phyloP scores from a whole-genome alignment of 2,329 filamentous ascomycete species.

The Sclerotiophoma versabilis region DNA sequence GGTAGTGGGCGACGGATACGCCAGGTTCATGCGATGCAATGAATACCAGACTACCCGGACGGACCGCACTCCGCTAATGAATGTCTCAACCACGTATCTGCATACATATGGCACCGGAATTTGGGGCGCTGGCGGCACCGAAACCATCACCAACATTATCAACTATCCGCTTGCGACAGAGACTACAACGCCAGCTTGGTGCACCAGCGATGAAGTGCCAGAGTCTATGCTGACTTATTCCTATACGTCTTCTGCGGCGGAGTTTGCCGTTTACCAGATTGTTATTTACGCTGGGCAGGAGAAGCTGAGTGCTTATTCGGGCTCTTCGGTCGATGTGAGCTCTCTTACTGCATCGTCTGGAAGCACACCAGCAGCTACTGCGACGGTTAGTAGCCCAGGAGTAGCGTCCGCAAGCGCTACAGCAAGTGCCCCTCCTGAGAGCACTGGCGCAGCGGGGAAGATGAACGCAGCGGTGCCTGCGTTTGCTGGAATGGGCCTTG shows the following conservation, averaged over 20 bases:
- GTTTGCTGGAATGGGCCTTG: constrained; percentile 4
- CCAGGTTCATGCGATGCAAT: not conserved
- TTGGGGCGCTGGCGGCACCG: constrained; percentile 4
- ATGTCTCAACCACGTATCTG: not conserved
- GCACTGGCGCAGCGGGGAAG: constrained; percentile 7
- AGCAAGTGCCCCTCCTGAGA: not conserved
- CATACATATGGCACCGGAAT: constrained; percentile 14
- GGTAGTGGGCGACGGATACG: not conserved
- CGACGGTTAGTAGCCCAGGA: not conserved
- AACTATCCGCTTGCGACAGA: not conserved
- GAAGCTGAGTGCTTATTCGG: constrained; percentile 8
- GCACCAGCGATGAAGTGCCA: constrained; percentile 9
- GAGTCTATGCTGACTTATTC: not conserved
- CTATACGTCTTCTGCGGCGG: not conserved
- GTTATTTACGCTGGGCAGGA: constrained; percentile 13
- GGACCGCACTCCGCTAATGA: not conserved
- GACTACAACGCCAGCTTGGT: constrained; percentile 8
- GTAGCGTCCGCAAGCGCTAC: not conserved
- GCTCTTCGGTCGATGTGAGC: not conserved
- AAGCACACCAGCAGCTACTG: not conserved
- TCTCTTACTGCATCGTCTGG: not conserved
- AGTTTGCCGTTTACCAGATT: constrained; percentile 8
- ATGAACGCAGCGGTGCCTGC: not conserved
- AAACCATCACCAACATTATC: not conserved
- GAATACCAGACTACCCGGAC: not conserved